phyloP scores from a whole-genome alignment of 2,329 filamentous ascomycete species.

The Botrytis medusae region DNA sequence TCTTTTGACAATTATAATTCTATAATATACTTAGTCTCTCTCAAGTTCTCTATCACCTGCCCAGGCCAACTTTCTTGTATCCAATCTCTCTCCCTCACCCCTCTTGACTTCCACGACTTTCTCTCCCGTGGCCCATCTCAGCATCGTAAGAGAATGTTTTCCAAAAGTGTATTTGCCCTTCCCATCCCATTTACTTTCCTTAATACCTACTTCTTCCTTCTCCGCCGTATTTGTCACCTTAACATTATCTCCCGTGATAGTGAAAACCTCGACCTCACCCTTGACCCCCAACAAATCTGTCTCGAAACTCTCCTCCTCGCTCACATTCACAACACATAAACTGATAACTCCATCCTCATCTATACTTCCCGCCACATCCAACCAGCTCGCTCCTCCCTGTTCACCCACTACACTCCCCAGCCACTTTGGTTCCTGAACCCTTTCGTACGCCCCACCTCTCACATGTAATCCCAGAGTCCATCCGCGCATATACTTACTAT shows the following conservation, averaged over 20 bases:
- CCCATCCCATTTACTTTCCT: slow-evolving; percentile 63
- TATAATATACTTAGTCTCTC: background rate
- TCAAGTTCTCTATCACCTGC: slow-evolving; percentile 20
- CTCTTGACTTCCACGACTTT: slow-evolving; percentile 34
- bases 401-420: slow-evolving; percentile 62
- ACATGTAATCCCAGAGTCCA: slow-evolving; percentile 67
- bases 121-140: slow-evolving; percentile 49
- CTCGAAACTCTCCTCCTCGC: slow-evolving; percentile 58
- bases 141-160: slow-evolving; percentile 68
- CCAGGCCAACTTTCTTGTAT: slow-evolving; percentile 38
- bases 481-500: slow-evolving; percentile 71
- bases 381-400: slow-evolving; percentile 56
- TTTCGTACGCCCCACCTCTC: slow-evolving; percentile 61
- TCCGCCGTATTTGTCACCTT: slow-evolving; percentile 61
- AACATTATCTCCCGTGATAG: slow-evolving; percentile 58
- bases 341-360: slow-evolving; percentile 59
- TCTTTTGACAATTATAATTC: background rate
- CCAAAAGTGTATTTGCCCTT: slow-evolving; percentile 62
- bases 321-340: slow-evolving; percentile 72
- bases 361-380: slow-evolving; percentile 65
- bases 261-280: slow-evolving; percentile 58
- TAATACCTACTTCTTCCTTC: slow-evolving; percentile 60
- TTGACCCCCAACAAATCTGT: slow-evolving; percentile 59
- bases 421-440: slow-evolving; percentile 66
- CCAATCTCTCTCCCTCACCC: slow-evolving; percentile 28